A percentile compares a stretch with the other conserved stretches of the same genome.
Conservation (phyloP, 129 eudicot genomes). For the Artemisia argyi region DNA sequence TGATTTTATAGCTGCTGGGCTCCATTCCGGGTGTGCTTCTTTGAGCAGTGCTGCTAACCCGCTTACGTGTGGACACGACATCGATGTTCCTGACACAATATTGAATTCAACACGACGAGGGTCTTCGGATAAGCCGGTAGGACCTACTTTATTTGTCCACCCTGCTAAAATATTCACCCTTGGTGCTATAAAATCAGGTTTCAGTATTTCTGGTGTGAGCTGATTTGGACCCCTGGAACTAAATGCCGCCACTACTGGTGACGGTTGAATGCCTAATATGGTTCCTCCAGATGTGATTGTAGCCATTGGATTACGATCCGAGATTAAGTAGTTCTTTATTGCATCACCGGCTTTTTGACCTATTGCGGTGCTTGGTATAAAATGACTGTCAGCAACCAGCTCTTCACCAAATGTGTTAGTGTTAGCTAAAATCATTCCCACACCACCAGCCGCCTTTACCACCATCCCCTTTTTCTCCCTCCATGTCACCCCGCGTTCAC, state of each 20-base stretch:
- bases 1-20: slow-evolving; percentile 78
- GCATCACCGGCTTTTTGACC: slow-evolving; percentile 51
- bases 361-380: slow-evolving; percentile 58
- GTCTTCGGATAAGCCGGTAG: slow-evolving; percentile 63
- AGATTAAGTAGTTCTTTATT: slow-evolving; percentile 49
- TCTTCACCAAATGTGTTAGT: slow-evolving; percentile 66
- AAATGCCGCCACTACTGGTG: slow-evolving; percentile 67
- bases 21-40: slow-evolving; percentile 76
- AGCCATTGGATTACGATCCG: slow-evolving; percentile 46
- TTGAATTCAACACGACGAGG: slow-evolving; percentile 56
- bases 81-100: slow-evolving; percentile 82
- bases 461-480: slow-evolving; percentile 63
- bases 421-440: slow-evolving; percentile 78
- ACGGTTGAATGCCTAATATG: slow-evolving; percentile 63
- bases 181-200: slow-evolving; percentile 83
- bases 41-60: slow-evolving; percentile 77
- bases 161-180: slow-evolving; percentile 80
- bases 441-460: slow-evolving; percentile 76
- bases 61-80: slow-evolving; percentile 90
- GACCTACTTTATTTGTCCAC: slow-evolving; percentile 67
- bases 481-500: slow-evolving; percentile 62
- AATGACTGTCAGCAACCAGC: slow-evolving; percentile 74
- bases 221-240: slow-evolving; percentile 78
- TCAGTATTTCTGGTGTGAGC: slow-evolving; percentile 58
- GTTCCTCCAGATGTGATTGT: slow-evolving; percentile 51